Percentiles rank a stretch among this genome's conserved stretches.
These are phyloP conservation scores for Senna siamea DNA, from an alignment of 306 rosid genomes.

Conservation along the genomic window DNA sequence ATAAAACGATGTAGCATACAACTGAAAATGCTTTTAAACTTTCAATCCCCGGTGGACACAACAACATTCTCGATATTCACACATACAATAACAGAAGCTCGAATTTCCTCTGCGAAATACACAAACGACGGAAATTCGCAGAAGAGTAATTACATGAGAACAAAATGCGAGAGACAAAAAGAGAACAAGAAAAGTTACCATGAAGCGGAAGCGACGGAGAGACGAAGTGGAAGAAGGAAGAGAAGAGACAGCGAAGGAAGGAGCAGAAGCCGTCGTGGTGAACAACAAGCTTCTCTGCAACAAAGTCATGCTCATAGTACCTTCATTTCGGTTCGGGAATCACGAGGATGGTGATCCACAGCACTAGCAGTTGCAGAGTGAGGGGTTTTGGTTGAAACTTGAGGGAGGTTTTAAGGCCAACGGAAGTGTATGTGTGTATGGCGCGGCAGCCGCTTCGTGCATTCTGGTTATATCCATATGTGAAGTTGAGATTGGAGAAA, in stretches of 20 bases:
- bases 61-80: not conserved
- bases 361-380: not conserved
- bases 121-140: not conserved
- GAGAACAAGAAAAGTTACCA: constrained; percentile 49
- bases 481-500: not conserved
- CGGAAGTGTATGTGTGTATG: no score
- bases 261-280: constrained; percentile 34
- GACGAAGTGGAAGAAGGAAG: constrained; percentile 47
- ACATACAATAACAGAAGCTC: not conserved
- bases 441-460: not conserved
- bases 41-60: not conserved
- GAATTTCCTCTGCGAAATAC: not conserved
- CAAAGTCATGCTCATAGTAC: constrained; percentile 53
- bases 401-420: constrained; percentile 24
- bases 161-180: not conserved
- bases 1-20: not conserved
- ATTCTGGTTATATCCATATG: not conserved
- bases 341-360: not conserved
- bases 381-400: not conserved
- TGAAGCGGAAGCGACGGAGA: constrained; percentile 51
- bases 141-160: not conserved
- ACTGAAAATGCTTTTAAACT: not conserved
- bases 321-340: constrained; percentile 36
- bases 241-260: constrained; percentile 43
- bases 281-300: constrained; percentile 58